Evolutionary conservation across 306 rosid genomes (phyloP).

Genomic region (Acmispon strigosus): DNA sequence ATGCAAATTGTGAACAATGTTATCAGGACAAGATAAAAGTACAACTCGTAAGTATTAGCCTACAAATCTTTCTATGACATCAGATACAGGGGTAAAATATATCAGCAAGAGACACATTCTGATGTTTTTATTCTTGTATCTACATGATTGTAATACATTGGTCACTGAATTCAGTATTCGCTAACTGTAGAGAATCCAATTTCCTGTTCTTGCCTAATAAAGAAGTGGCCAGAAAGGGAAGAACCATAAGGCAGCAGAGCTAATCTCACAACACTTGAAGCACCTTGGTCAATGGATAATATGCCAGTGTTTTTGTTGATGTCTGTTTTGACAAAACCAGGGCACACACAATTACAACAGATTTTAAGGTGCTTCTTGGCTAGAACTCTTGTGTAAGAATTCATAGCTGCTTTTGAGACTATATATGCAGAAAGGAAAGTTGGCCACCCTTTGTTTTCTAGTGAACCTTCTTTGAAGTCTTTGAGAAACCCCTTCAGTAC

Average conservation of each 20-base stretch:
- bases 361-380: constrained; percentile 18
- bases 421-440: background rate
- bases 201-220: background rate
- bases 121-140: background rate
- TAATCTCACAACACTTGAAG: constrained; percentile 24
- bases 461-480: constrained; percentile 22
- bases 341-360: constrained; percentile 26
- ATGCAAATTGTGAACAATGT: background rate
- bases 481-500: constrained; percentile 23
- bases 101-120: background rate
- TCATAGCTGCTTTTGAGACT: constrained; percentile 34
- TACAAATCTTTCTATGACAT: background rate
- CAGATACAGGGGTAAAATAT: background rate
- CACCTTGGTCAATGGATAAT: constrained; percentile 25
- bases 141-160: background rate
- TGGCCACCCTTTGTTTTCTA: constrained; percentile 32
- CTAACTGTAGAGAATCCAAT: no score
- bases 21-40: background rate
- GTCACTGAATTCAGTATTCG: no score
- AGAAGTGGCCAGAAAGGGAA: constrained; percentile 25
- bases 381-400: constrained; percentile 31
- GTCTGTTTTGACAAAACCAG: constrained; percentile 39
- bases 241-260: constrained; percentile 16
- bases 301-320: constrained; percentile 13
- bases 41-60: background rate